Conservation (phyloP, 495 filamentous ascomycete species). For the Parathielavia appendiculata region DNA sequence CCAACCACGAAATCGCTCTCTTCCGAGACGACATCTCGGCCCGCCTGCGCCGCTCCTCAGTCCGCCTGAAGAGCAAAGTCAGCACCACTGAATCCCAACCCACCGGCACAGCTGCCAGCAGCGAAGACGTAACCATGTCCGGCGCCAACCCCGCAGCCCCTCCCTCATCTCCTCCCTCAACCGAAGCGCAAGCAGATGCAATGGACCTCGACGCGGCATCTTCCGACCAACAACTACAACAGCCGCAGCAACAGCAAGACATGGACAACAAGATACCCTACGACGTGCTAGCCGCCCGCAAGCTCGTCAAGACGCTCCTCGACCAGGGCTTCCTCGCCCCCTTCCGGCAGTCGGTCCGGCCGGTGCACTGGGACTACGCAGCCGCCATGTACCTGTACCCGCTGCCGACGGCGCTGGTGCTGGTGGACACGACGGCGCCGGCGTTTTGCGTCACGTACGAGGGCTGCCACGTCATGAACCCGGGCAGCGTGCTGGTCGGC, state of each 20-base stretch:
- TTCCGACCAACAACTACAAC: slow-evolving; percentile 4
- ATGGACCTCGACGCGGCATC: slow-evolving; percentile 45
- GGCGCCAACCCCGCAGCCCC: slow-evolving; percentile 21
- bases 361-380: slow-evolving; percentile 84
- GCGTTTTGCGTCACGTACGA: slow-evolving; percentile 86
- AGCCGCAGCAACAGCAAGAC: neutral
- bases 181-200: slow-evolving; percentile 19
- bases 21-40: slow-evolving; percentile 80
- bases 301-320: slow-evolving; percentile 85
- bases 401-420: slow-evolving; percentile 72
- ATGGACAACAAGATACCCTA: slow-evolving; percentile 32
- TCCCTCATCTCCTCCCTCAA: neutral
- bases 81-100: slow-evolving; percentile 5
- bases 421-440: slow-evolving; percentile 74
- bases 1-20: slow-evolving; percentile 76
- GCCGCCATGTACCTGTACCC: slow-evolving; percentile 73
- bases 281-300: slow-evolving; percentile 61
- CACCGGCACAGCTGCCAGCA: no score
- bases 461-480: slow-evolving; percentile 94
- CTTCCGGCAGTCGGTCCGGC: slow-evolving; percentile 69
- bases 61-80: slow-evolving; percentile 50
- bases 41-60: slow-evolving; percentile 65
- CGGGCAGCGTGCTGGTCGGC: slow-evolving; percentile 64
- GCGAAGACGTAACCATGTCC: slow-evolving; percentile 35
- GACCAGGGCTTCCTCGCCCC: slow-evolving; percentile 86